Evolutionary conservation across 345 rosid genomes (phyloP), one percentile per base, ranked within the genome.

Genomic region (Citropsis articulata): DNA sequence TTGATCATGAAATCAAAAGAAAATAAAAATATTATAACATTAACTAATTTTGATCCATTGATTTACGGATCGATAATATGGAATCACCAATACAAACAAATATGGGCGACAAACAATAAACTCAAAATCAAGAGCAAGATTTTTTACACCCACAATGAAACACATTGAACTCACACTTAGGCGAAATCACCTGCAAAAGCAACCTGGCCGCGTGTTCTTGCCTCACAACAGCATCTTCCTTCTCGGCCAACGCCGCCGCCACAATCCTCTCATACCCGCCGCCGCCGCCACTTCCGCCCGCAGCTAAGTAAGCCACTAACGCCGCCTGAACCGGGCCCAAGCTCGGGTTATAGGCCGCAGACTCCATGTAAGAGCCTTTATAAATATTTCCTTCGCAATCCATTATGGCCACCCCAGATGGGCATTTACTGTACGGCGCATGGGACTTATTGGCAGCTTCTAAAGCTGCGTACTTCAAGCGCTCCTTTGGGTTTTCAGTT

Each of bases 271-370:
- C 97, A 66, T 91, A 94, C 6, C 87, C 97, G 19, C 88, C 95
- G 24, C 56, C 56, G 19, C 87, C 98, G 22, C 88, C 97, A 4
- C 91, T 89, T 0, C 90, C 85, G 1, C 80, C 86, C 0, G 87
- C 91, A 0, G 90, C 91, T 28, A 94, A 24, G 80, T 83, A 94
- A 50, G 94, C 95, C 84, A 94, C 91, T 75, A 96, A 22, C 81
- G 99, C 98, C 77, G 97, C 97, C 86, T 96, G 99, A 22, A 91
- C 85, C 5, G 98, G 99, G 1, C 98, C 97, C 71, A 96, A n/a
- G 82, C 98, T 96, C 1, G 99, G 99, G 66, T 94, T 96, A 85
- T 88, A 88, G 18, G 99, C 99, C 16, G 98, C 99, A 2, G 99
- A 96, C 80, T 96, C 99, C 88, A 79, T 83, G 69, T 96, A 96